Conservation (phyloP, 192 early-diverging fungal genomes). For the Obelidium mucronatum region DNA sequence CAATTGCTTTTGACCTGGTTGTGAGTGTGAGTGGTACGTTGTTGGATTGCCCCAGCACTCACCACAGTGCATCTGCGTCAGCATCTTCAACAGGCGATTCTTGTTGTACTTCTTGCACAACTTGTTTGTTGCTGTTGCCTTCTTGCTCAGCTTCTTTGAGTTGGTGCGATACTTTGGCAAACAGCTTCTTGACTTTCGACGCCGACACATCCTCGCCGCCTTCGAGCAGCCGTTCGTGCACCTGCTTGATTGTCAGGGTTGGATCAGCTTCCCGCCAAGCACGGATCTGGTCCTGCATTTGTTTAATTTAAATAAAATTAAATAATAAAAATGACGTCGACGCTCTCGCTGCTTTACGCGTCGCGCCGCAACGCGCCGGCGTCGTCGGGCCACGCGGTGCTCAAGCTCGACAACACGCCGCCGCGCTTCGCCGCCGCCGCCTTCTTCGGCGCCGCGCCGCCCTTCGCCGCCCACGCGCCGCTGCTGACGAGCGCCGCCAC, state of each 20-base stretch:
- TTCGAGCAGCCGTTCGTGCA: not conserved
- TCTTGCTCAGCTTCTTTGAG: not conserved
- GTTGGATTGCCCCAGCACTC: not conserved
- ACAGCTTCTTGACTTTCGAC: slow-evolving; percentile 10
- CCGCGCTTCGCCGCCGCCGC: not conserved
- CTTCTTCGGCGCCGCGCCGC: not conserved
- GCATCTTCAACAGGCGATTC: not conserved
- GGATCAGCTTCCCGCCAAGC: not conserved
- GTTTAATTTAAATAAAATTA: too few species aligned
- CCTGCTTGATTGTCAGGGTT: slow-evolving; percentile 4
- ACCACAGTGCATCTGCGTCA: slow-evolving; percentile 18
- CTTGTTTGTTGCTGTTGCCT: too few species aligned
- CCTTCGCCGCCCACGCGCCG: not conserved
- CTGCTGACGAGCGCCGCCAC: not conserved
- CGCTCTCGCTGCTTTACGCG: not conserved
- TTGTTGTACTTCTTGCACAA: not conserved
- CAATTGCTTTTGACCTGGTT: not conserved
- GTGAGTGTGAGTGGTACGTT: too few species aligned
- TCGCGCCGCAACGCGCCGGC: not conserved
- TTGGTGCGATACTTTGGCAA: not conserved
- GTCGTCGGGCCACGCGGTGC: not conserved
- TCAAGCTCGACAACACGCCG: not conserved
- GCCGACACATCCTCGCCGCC: not conserved
- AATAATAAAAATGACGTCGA: too few species aligned
- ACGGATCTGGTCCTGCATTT: too few species aligned